Conservation (phyloP, 345 rosid species). For the Ceriops decandra region DNA sequence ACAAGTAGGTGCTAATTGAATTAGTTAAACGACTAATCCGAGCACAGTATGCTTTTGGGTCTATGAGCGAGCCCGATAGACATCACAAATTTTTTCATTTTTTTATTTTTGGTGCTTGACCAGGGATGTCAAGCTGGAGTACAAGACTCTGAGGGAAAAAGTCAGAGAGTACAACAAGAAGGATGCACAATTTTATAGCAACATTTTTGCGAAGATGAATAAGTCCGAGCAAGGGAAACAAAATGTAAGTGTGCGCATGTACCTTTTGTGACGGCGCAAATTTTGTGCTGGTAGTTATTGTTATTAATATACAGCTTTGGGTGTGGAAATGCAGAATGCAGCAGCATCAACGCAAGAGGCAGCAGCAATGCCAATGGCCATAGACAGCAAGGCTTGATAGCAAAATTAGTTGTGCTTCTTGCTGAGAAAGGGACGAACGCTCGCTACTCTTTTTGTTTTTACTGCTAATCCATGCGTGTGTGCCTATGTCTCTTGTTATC, state of each 20-base stretch:
- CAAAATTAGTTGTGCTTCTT: neutral
- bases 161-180: slow-evolving; percentile 77
- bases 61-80: no score
- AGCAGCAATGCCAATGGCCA: slow-evolving; percentile 8
- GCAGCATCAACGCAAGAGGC: slow-evolving; percentile 17
- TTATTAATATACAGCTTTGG: no score
- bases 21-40: neutral
- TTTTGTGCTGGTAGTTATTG: no score
- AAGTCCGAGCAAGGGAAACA: slow-evolving; percentile 19
- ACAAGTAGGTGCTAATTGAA: slow-evolving; percentile 18
- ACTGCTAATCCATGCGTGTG: no score
- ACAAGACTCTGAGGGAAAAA: slow-evolving; percentile 70
- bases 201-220: slow-evolving; percentile 11
- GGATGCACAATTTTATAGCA: slow-evolving; percentile 42
- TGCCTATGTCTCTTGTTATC: no score
- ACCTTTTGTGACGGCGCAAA: no score
- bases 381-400: slow-evolving; percentile 30
- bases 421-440: no score
- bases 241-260: no score
- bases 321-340: slow-evolving; percentile 4
- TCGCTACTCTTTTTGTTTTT: no score
- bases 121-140: slow-evolving; percentile 88
- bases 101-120: no score
- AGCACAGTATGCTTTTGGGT: slow-evolving; percentile 22
- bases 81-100: no score